These are phyloP conservation scores for Verticillium dahliae DNA, from an alignment of 2,329 filamentous ascomycete species.

Conservation along the genomic window DNA sequence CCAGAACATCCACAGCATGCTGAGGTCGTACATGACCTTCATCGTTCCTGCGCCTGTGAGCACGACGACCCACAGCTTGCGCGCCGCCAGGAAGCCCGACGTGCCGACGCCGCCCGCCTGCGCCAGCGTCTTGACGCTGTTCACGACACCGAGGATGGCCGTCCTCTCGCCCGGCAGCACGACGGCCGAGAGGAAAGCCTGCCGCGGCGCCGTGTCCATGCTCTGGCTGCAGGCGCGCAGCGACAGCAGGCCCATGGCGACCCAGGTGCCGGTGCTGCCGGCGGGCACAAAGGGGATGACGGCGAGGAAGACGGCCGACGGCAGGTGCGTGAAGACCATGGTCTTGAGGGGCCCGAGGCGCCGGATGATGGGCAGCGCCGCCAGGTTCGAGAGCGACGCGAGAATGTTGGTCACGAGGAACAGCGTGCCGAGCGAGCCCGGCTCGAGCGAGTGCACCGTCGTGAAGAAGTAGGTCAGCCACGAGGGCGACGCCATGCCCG, in stretches of 20 bases:
- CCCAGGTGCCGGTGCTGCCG: constrained; percentile 28
- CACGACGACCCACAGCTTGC: constrained; percentile 51
- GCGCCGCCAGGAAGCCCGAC: constrained; percentile 56
- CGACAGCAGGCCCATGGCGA: constrained; percentile 54
- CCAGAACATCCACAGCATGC: constrained; percentile 44
- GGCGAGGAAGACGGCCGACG: constrained; percentile 58
- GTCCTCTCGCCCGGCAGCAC: constrained; percentile 61
- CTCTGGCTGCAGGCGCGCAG: constrained; percentile 55
- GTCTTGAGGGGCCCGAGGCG: constrained; percentile 61
- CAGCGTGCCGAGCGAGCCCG: constrained; percentile 44
- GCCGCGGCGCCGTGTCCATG: constrained; percentile 67
- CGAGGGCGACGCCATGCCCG: constrained; percentile 59
- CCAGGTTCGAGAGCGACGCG: constrained; percentile 42
- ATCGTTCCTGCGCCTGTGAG: constrained; percentile 57
- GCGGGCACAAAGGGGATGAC: constrained; percentile 50
- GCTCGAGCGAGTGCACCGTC: constrained; percentile 37
- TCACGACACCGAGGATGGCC: constrained; percentile 64
- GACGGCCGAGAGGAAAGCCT: constrained; percentile 61
- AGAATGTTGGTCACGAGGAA: constrained; percentile 49
- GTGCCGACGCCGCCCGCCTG: constrained; percentile 57
- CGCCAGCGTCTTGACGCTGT: constrained; percentile 58
- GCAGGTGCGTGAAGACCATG: constrained; percentile 71
- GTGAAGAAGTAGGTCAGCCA: constrained; percentile 54
- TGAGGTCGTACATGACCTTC: constrained; percentile 56
- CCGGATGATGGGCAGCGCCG: constrained; percentile 47